Conservation (phyloP, 2,329 filamentous ascomycete genomes). For the Sphaerulina musiva region DNA sequence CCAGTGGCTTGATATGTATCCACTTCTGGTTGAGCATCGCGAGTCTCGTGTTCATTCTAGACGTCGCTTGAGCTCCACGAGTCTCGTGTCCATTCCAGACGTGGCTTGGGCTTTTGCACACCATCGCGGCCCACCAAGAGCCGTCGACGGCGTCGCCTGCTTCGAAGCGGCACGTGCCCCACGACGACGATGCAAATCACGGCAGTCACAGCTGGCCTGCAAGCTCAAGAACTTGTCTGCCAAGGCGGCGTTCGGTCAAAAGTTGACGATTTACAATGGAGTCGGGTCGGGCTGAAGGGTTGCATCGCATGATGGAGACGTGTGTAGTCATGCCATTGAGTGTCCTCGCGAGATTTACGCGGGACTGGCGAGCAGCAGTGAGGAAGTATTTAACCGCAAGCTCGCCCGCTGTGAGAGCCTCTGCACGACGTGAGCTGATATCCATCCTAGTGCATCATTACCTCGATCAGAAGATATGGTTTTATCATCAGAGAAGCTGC, state of each 20-base stretch:
- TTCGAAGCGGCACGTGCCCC: conserved; percentile 7
- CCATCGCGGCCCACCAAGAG: conserved; percentile 11
- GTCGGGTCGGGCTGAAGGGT: conserved; percentile 1
- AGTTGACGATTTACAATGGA: neutral
- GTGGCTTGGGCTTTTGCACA: conserved; percentile 8
- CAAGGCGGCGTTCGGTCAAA: neutral
- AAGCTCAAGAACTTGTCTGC: conserved; percentile 6
- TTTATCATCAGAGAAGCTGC: conserved; percentile 13
- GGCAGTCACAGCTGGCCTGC: conserved; percentile 5
- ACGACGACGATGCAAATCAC: conserved; percentile 14
- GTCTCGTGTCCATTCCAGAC: neutral
- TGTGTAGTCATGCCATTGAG: conserved; percentile 1
- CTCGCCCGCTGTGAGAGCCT: neutral
- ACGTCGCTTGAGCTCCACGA: neutral
- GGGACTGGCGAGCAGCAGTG: conserved; percentile 1
- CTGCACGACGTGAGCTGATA: neutral
- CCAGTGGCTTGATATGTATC: conserved; percentile 1
- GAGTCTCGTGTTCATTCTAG: neutral
- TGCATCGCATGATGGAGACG: conserved; percentile 9
- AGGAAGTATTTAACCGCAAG: conserved; percentile 3
- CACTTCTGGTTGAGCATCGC: conserved; percentile 1
- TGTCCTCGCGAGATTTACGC: neutral
- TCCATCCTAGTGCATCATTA: neutral
- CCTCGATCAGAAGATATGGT: conserved; percentile 8
- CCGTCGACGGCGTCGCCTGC: conserved; percentile 8